These are phyloP conservation scores for Phanerodontia chrysosporium DNA, from an alignment of 768 basidiomycete species.

Conservation along the genomic window DNA sequence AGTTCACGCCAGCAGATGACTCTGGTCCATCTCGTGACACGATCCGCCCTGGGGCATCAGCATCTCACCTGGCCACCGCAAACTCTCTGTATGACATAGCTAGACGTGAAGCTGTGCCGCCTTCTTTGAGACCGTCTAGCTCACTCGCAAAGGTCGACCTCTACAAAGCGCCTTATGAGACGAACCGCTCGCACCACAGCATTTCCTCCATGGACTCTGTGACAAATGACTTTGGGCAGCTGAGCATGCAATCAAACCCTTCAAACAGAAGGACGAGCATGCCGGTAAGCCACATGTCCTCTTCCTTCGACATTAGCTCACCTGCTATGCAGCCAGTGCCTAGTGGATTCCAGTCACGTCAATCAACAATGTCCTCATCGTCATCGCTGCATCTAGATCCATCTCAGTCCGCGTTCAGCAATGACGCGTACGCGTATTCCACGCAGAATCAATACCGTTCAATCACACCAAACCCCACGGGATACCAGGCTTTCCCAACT, in stretches of 20 bases:
- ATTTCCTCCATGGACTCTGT: slow-evolving; percentile 47
- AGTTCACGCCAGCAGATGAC: slow-evolving; percentile 49
- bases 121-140: slow-evolving; percentile 57
- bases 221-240: slow-evolving; percentile 62
- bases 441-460: slow-evolving; percentile 6
- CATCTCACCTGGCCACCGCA: neutral
- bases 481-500: slow-evolving; percentile 10
- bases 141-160: slow-evolving; percentile 61
- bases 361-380: neutral
- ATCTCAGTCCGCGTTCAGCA: neutral
- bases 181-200: slow-evolving; percentile 31
- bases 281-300: slow-evolving; percentile 16
- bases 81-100: slow-evolving; percentile 24
- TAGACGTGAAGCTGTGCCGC: slow-evolving; percentile 47
- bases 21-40: slow-evolving; percentile 8
- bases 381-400: slow-evolving; percentile 27
- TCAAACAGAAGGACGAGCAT: slow-evolving; percentile 17
- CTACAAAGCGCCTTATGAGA: slow-evolving; percentile 74
- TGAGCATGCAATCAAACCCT: slow-evolving; percentile 40
- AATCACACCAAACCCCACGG: slow-evolving; percentile 6
- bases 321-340: neutral
- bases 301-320: neutral
- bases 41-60: neutral
- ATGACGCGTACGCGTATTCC: slow-evolving; percentile 3
- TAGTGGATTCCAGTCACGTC: slow-evolving; percentile 3